phyloP scores from a whole-genome alignment of 2,329 filamentous ascomycete genomes.

The Cordyceps javanica region DNA sequence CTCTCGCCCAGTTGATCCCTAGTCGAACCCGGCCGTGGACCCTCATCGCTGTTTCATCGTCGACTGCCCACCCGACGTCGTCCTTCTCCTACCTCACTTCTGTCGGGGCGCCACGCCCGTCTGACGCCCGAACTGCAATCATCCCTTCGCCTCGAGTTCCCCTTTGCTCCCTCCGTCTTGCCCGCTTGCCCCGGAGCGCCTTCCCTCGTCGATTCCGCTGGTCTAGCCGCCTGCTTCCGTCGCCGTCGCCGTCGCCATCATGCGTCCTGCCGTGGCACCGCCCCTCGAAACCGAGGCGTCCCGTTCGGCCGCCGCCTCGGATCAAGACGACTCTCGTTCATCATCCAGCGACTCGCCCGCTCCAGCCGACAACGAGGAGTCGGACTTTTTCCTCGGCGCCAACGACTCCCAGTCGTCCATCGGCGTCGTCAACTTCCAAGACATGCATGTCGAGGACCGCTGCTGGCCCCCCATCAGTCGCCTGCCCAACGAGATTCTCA shows the following conservation, averaged over 20 bases:
- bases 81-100: background rate
- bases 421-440: conserved; percentile 70
- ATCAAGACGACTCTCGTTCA: conserved; percentile 48
- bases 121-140: background rate
- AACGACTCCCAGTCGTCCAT: conserved; percentile 94
- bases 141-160: background rate
- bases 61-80: background rate
- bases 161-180: background rate
- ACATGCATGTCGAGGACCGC: conserved; percentile 63
- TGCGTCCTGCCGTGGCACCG: conserved; percentile 17
- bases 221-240: background rate
- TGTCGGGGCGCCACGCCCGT: background rate
- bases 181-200: background rate
- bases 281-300: conserved; percentile 16
- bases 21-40: background rate
- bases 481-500: conserved; percentile 90
- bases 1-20: background rate
- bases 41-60: conserved; percentile 6
- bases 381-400: conserved; percentile 81
- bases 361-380: conserved; percentile 79
- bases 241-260: conserved; percentile 7
- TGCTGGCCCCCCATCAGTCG: conserved; percentile 75
- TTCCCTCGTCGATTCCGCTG: background rate
- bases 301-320: conserved; percentile 25
- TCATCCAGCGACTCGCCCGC: conserved; percentile 71